These are phyloP conservation scores for Cyberlindnera maritima DNA, from an alignment of 805 yeast species.

Conservation along the genomic window DNA sequence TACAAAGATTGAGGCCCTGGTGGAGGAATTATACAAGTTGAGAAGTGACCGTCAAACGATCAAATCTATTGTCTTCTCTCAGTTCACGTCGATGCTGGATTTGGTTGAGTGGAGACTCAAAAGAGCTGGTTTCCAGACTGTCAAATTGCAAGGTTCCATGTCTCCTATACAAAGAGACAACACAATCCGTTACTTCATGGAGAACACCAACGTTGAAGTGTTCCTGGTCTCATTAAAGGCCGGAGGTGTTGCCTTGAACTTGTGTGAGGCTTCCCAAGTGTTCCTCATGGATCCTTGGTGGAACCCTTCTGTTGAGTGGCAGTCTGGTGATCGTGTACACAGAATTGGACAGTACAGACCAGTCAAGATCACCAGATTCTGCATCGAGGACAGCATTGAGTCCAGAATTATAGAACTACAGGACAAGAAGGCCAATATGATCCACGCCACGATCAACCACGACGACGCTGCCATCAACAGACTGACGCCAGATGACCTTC, in stretches of 20 bases:
- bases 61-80: conserved; percentile 95
- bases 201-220: conserved; percentile 87
- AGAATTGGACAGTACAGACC: conserved; percentile 97
- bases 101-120: conserved; percentile 93
- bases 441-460: conserved; percentile 90
- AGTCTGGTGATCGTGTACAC: conserved; percentile 96
- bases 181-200: conserved; percentile 89
- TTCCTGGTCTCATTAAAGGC: conserved; percentile 94
- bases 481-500: conserved; percentile 91
- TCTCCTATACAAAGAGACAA: conserved; percentile 93
- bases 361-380: conserved; percentile 84
- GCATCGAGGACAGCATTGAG: conserved; percentile 96
- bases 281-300: conserved; percentile 98
- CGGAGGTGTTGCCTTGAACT: conserved; percentile 96
- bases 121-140: conserved; percentile 93
- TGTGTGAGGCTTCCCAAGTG: conserved; percentile 97
- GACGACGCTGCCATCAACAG: conserved; percentile 89
- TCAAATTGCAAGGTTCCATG: conserved; percentile 94
- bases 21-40: conserved; percentile 85
- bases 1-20: conserved; percentile 93
- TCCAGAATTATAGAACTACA: conserved; percentile 93
- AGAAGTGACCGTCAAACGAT: conserved; percentile 86
- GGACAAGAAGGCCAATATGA: conserved; percentile 98
- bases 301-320: conserved; percentile 99
- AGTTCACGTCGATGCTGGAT: conserved; percentile 95